Conservation (phyloP, 83 land plant species). For the Diphasiastrum complanatum region DNA sequence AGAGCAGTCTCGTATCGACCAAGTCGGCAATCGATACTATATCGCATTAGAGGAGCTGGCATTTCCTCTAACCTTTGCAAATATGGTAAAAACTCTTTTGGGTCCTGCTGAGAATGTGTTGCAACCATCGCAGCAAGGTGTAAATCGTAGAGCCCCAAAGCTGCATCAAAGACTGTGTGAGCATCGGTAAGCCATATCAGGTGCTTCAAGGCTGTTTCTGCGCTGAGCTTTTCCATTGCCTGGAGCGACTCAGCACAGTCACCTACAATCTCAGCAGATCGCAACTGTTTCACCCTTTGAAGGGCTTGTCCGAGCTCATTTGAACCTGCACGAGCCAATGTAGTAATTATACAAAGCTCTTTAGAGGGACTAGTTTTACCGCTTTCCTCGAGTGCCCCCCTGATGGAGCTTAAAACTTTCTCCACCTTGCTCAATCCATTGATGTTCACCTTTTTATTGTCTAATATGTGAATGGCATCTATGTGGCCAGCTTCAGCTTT, state of each 20-base stretch:
- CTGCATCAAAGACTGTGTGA: conserved; percentile 76
- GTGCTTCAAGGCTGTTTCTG: conserved; percentile 88
- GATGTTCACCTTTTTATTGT: background rate
- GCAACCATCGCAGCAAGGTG: conserved; percentile 97
- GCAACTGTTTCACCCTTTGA: conserved; percentile 59
- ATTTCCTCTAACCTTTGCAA: conserved; percentile 63
- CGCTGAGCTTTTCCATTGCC: conserved; percentile 28
- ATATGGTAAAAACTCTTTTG: conserved; percentile 91
- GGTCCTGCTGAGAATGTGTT: conserved; percentile 79
- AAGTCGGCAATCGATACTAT: conserved; percentile 73
- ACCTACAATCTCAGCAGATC: conserved; percentile 54
- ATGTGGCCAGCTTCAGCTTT: background rate
- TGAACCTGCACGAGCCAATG: conserved; percentile 73
- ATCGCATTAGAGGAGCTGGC: conserved; percentile 69
- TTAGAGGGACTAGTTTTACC: conserved; percentile 57
- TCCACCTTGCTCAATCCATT: conserved; percentile 54
- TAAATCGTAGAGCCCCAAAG: conserved; percentile 89
- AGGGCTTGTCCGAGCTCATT: conserved; percentile 88
- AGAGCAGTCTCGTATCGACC: conserved; percentile 72
- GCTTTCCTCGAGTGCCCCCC: conserved; percentile 66
- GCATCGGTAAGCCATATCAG: conserved; percentile 90
- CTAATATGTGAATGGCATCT: background rate
- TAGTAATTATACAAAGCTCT: conserved; percentile 91
- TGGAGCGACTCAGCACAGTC: conserved; percentile 24
- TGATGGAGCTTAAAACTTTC: conserved; percentile 55